These are phyloP conservation scores for Solanum appendiculatum DNA, from an alignment of 257 asterid species.

Conservation along the genomic window DNA sequence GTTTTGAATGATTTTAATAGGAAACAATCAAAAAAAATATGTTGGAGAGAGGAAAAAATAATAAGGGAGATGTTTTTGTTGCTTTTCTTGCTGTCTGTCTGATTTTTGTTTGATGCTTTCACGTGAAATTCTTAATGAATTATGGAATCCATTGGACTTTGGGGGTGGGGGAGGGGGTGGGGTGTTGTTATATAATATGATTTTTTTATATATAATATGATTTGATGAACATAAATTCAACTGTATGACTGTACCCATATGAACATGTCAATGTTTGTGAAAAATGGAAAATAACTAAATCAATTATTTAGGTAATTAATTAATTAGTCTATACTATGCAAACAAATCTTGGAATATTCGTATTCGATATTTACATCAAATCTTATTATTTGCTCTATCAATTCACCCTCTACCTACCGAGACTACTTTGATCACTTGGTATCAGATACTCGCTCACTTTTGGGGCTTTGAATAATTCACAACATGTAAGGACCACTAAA, in stretches of 20 bases:
- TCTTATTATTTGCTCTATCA: background rate
- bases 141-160: background rate
- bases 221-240: background rate
- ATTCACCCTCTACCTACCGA: background rate
- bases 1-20: conserved; percentile 15
- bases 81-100: conserved; percentile 21
- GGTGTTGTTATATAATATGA: background rate
- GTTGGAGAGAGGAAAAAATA: conserved; percentile 6
- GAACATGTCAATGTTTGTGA: background rate
- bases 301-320: background rate
- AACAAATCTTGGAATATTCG: background rate
- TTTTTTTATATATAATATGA: background rate
- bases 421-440: too few species aligned
- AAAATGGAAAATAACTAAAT: background rate
- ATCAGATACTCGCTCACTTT: too few species aligned
- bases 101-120: conserved; percentile 23
- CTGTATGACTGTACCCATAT: background rate
- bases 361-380: background rate
- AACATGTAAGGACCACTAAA: too few species aligned
- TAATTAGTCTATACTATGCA: background rate
- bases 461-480: too few species aligned
- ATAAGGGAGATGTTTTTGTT: conserved; percentile 13
- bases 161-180: background rate
- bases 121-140: conserved; percentile 41
- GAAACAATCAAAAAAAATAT: conserved; percentile 20